Conservation (phyloP, 495 filamentous ascomycete genomes). For the Neurospora sp. region DNA sequence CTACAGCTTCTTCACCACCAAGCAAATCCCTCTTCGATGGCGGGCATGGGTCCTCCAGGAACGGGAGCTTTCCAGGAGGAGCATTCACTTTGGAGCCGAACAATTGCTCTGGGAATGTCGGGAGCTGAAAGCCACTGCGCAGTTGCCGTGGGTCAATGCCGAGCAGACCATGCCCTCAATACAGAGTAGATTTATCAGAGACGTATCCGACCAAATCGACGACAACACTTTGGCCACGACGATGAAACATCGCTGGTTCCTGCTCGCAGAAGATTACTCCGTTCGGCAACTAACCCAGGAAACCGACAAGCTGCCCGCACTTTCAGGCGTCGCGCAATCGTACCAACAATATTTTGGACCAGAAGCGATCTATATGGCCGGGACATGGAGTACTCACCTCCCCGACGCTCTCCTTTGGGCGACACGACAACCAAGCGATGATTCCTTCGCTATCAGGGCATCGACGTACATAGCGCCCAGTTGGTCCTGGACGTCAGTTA, state of each 20-base stretch:
- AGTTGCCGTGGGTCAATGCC: background rate
- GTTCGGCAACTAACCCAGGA: slow-evolving; percentile 4
- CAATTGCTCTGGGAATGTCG: slow-evolving; percentile 26
- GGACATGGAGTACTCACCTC: slow-evolving; percentile 6
- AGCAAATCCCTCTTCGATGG: background rate
- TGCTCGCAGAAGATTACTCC: slow-evolving; percentile 11
- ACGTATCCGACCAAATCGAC: background rate
- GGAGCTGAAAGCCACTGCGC: background rate
- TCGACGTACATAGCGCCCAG: background rate
- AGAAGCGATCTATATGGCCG: slow-evolving; percentile 3
- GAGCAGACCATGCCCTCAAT: background rate
- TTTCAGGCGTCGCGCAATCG: slow-evolving; percentile 4
- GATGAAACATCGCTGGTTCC: slow-evolving; percentile 10
- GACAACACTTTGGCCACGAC: fast-evolving
- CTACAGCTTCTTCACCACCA: background rate
- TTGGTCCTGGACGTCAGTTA: slow-evolving; percentile 7
- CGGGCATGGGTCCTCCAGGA: slow-evolving; percentile 29
- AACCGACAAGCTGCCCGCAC: slow-evolving; percentile 4
- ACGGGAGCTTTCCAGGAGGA: slow-evolving; percentile 18
- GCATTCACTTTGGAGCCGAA: slow-evolving; percentile 14
- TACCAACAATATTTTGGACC: background rate
- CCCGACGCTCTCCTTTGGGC: slow-evolving; percentile 5
- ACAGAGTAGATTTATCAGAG: background rate
- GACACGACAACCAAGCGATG: background rate
- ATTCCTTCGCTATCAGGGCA: background rate